These are phyloP conservation scores for Fragaria nilgerrensis DNA, from an alignment of 306 rosid species.

Conservation along the genomic window DNA sequence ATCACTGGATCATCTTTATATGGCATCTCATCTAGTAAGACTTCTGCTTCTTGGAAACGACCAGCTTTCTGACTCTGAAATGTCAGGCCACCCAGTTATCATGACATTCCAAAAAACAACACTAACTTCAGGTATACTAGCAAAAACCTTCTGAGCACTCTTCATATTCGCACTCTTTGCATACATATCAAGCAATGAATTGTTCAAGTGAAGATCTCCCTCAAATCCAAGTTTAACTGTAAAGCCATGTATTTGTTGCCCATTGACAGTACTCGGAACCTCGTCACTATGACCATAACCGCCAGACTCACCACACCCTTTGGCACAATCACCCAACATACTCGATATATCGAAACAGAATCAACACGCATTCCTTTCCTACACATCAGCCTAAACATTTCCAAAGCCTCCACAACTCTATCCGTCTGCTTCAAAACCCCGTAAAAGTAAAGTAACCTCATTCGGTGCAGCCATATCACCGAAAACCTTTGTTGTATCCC, in stretches of 20 bases:
- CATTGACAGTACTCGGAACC: constrained; percentile 28
- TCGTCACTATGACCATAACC: constrained; percentile 22
- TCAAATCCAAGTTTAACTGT: constrained; percentile 61
- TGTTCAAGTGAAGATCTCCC: constrained; percentile 59
- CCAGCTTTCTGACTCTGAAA: constrained; percentile 48
- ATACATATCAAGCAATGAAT: constrained; percentile 75
- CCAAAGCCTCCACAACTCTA: background rate
- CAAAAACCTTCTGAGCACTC: constrained; percentile 56
- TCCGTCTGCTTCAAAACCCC: no score
- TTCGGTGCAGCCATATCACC: no score
- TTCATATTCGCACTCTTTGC: constrained; percentile 59
- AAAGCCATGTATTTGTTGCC: constrained; percentile 52
- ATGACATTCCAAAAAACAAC: constrained; percentile 76
- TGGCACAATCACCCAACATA: constrained; percentile 57
- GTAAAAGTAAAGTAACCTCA: no score
- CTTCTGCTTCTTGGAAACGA: constrained; percentile 63
- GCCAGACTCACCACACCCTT: constrained; percentile 35
- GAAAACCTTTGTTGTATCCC: no score
- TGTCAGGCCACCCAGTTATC: constrained; percentile 65
- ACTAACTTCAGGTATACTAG: constrained; percentile 35
- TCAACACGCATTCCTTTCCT: constrained; percentile 56
- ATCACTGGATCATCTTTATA: constrained; percentile 66
- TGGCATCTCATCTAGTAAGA: constrained; percentile 54
- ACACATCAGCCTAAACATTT: constrained; percentile 56
- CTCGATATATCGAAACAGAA: constrained; percentile 57